Evolutionary conservation across 2,329 filamentous ascomycete species (phyloP), one percentile per base, ranked within the genome.

Genomic region (Ceratocystis huliohia): DNA sequence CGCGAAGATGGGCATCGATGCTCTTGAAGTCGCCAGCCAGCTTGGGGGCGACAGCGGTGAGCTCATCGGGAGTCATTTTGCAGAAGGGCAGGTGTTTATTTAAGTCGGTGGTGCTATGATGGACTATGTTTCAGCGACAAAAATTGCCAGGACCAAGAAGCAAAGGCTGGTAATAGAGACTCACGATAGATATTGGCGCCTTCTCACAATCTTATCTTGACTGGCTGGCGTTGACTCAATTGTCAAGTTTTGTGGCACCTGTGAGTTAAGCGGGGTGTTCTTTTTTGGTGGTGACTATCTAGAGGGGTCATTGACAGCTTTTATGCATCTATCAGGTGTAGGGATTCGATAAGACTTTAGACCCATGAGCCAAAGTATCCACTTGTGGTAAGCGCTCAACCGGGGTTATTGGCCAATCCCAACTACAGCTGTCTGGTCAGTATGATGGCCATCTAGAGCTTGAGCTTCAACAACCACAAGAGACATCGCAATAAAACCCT

Each of bases 21-120:
- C 87, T 80, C 78, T 94, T 95, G 78, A 95, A 94, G 76, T 96
- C 90, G 48, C 79, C 80, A 68, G 77, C 75, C 68, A 85, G 77
- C 71, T 78, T 78, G 72, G 75, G 76, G 68, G 80, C 77, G 63
- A 85, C 75, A 66, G 78, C 75, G 68, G 79, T 76, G 70, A 85
- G 77, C 74, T 84, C 81, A 71, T 82, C 79, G 70, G 76, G 74
- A 77, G 84, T 84, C 83, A 85, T 84, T 65, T 71, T 80, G 70
- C 30, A 25, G 37, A 25, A 15, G 59, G 25, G 30, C n/a, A 59
- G 56, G 53, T 6, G 20, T 15, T 45, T 8, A 8, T 56, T 41
- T 4, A 41, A 20, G 5, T 8, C 30, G 37, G 37, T 63, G 61
- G 41, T 30, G 37, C n/a, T 50, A 3, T 20, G 22, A 56, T 45